These are phyloP conservation scores for Trametes pubescens DNA, from an alignment of 1,284 basidiomycete genomes.

Conservation along the genomic window DNA sequence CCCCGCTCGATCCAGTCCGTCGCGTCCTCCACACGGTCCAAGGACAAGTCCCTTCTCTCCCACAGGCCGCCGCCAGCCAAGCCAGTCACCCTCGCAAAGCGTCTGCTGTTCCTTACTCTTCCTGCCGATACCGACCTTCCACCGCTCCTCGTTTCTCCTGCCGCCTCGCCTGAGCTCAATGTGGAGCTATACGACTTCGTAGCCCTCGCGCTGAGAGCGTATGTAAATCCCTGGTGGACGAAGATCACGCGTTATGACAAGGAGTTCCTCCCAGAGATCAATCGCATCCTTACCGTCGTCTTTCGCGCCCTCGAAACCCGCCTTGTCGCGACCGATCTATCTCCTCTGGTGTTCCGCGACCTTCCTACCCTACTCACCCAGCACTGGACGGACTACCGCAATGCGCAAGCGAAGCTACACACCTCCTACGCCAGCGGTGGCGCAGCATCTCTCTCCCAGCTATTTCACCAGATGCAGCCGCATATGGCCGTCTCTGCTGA, in stretches of 20 bases:
- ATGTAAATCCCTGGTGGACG: slow-evolving; percentile 84
- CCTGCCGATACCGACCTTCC: slow-evolving; percentile 58
- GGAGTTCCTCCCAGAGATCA: slow-evolving; percentile 78
- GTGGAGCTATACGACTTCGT: slow-evolving; percentile 80
- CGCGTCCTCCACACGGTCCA: slow-evolving; percentile 40
- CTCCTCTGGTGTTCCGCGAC: slow-evolving; percentile 65
- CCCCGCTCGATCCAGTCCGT: slow-evolving; percentile 41
- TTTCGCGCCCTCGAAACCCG: slow-evolving; percentile 69
- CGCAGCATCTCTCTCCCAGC: slow-evolving; percentile 61
- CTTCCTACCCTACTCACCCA: slow-evolving; percentile 71
- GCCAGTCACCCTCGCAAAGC: slow-evolving; percentile 59
- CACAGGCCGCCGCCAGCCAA: slow-evolving; percentile 35
- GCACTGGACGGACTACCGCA: slow-evolving; percentile 79
- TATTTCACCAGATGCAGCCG: slow-evolving; percentile 82
- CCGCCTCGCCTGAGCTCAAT: slow-evolving; percentile 61
- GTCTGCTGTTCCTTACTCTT: slow-evolving; percentile 74
- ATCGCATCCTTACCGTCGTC: slow-evolving; percentile 63
- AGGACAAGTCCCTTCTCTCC: slow-evolving; percentile 35
- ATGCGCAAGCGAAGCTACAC: slow-evolving; percentile 63
- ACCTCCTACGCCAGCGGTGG: slow-evolving; percentile 76
- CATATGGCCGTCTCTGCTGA: slow-evolving; percentile 78
- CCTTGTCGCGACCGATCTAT: slow-evolving; percentile 60
- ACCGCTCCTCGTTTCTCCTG: slow-evolving; percentile 55
- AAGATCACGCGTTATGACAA: slow-evolving; percentile 84
- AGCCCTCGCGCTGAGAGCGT: slow-evolving; percentile 78